Conservation (phyloP, 805 yeast species). For the Candida argentea region DNA sequence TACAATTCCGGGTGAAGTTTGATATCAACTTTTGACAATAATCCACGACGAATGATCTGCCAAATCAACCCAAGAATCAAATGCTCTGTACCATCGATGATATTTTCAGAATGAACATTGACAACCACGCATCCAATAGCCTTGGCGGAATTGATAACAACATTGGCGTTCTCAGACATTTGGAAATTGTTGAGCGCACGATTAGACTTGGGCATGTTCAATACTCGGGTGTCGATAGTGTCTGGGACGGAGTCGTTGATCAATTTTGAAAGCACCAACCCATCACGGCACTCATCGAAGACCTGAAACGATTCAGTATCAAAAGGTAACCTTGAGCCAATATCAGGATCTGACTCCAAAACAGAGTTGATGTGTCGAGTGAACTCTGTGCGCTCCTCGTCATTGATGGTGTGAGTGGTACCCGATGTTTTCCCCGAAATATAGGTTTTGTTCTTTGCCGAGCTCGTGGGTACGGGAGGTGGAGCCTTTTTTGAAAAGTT, state of each 20-base stretch:
- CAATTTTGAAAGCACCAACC: slow-evolving; percentile 82
- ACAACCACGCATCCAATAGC: slow-evolving; percentile 98
- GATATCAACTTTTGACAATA: slow-evolving; percentile 90
- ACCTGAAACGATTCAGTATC: slow-evolving; percentile 91
- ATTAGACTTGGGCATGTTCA: slow-evolving; percentile 69
- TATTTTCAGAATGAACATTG: slow-evolving; percentile 93
- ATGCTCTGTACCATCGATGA: slow-evolving; percentile 90
- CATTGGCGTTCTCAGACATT: slow-evolving; percentile 94
- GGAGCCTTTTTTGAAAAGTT: slow-evolving; percentile 14
- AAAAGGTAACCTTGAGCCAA: slow-evolving; percentile 80
- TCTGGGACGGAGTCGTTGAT: slow-evolving; percentile 98
- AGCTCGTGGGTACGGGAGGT: slow-evolving; percentile 42
- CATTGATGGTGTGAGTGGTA: slow-evolving; percentile 91
- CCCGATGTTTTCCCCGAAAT: slow-evolving; percentile 84
- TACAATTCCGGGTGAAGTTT: slow-evolving; percentile 94
- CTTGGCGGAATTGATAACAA: slow-evolving; percentile 95
- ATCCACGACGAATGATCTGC: slow-evolving; percentile 96
- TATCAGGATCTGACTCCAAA: slow-evolving; percentile 75
- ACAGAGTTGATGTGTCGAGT: slow-evolving; percentile 93
- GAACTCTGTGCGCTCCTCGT: slow-evolving; percentile 92
- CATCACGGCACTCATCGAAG: slow-evolving; percentile 95
- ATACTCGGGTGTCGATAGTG: slow-evolving; percentile 95
- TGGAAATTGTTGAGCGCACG: slow-evolving; percentile 86
- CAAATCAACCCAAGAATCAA: slow-evolving; percentile 85
- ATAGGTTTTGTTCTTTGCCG: slow-evolving; percentile 46